Evolutionary conservation across 106 monocot genomes (phyloP), one percentile per base, ranked within the genome.

Genomic region (Vanilla planifolia): DNA sequence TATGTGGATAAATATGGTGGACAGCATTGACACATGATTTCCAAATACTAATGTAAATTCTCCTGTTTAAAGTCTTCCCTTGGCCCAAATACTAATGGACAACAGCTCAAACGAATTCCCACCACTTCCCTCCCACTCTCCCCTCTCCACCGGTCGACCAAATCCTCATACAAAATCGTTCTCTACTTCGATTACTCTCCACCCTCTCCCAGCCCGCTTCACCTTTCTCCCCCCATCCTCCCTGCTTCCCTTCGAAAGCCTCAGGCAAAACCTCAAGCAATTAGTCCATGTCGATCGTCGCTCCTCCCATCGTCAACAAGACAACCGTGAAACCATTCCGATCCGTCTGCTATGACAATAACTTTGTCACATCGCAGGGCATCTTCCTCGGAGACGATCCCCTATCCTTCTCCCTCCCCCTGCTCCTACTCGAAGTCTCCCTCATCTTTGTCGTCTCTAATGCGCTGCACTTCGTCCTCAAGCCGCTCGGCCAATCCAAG

Each of bases 311-410:
- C n/a, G 23, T 22, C 5, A 75, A 69, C 59, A 27, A 19, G 7
- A n/a, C 69, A 1, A 11, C 40, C 21, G 69, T 64, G 29, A 58
- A 68, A 33, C 35, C 62, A 1, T 0, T 39, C 8, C 33, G 10
- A 11, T n/a, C 33, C 41, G 28, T 55, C 5, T 69, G 75, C 58
- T 61, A 59, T 37, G 41, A 59, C 15, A 64, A 63, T 41, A 57
- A 59, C 16, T 19, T 32, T 33, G 66, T 71, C 6, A 45, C 17
- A 41, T 77, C 77, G 0, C 41, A 60, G 6, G 77, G 77, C 8
- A 1, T 70, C 33, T 77, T 71, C 42, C 70, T 66, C 5, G 77
- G 71, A 3, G 65, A 77, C 19, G 10, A 66, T 0, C 77, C 77
- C 24, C 43, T 77, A 58, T 1, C 33, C 4, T 77, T 61, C 63